Conservation (phyloP, 2,329 filamentous ascomycete species). For the Periconia sp. region DNA sequence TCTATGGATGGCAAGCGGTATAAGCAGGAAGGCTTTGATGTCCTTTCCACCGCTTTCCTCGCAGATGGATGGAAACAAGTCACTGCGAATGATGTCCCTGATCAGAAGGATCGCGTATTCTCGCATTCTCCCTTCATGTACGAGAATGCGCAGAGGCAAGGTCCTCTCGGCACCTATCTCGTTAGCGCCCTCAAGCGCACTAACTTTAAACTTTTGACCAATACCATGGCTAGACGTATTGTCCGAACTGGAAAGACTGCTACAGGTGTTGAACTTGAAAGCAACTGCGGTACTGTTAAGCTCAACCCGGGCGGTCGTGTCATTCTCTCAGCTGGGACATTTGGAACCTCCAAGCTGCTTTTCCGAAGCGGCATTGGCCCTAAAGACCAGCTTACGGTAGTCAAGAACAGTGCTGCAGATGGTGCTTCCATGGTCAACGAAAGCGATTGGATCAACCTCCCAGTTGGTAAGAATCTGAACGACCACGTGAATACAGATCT, state of each 20-base stretch:
- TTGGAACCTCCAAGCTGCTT: slow-evolving; percentile 73
- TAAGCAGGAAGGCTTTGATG: slow-evolving; percentile 69
- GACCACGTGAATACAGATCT: slow-evolving; percentile 65
- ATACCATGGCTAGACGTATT: slow-evolving; percentile 71
- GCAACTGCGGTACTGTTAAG: slow-evolving; percentile 64
- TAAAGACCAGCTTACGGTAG: slow-evolving; percentile 52
- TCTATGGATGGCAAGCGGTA: slow-evolving; percentile 72
- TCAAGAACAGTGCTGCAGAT: slow-evolving; percentile 51
- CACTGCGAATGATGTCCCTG: slow-evolving; percentile 64
- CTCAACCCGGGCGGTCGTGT: slow-evolving; percentile 68
- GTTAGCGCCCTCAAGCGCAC: slow-evolving; percentile 63
- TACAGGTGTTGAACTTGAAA: slow-evolving; percentile 72
- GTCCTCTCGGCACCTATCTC: slow-evolving; percentile 75
- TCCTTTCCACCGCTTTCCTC: slow-evolving; percentile 65
- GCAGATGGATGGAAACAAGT: slow-evolving; percentile 68
- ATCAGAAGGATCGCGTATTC: slow-evolving; percentile 70
- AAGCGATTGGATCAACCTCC: slow-evolving; percentile 57
- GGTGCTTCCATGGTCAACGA: slow-evolving; percentile 51
- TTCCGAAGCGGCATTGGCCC: slow-evolving; percentile 74
- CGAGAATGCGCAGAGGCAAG: slow-evolving; percentile 68
- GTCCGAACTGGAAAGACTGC: slow-evolving; percentile 66
- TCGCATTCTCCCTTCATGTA: slow-evolving; percentile 72
- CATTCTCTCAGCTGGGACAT: slow-evolving; percentile 70
- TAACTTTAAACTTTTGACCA: slow-evolving; percentile 72
- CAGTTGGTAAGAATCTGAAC: slow-evolving; percentile 58